Conservation (phyloP, 2,329 filamentous ascomycete species). For the Sphaerostilbella broomeana region DNA sequence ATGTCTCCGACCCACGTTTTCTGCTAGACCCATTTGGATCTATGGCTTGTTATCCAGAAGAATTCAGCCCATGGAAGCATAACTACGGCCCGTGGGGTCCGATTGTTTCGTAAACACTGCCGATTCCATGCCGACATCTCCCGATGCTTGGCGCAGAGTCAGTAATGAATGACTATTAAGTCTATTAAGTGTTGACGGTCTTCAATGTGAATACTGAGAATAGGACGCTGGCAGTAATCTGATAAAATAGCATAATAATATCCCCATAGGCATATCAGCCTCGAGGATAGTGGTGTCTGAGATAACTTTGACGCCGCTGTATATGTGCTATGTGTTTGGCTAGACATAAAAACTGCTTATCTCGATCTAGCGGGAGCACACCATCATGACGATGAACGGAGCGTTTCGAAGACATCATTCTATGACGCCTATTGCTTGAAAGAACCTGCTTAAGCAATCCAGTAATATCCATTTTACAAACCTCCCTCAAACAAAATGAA, state of each 20-base stretch:
- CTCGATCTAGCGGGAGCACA: not conserved
- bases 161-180: too few relatives aligned
- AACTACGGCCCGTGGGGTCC: too few relatives aligned
- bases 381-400: not conserved
- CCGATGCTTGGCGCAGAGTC: too few relatives aligned
- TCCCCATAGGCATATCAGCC: constrained; percentile 2
- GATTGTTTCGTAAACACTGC: too few relatives aligned
- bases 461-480: not conserved
- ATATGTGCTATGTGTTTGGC: not conserved
- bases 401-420: not conserved
- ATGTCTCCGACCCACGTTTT: too few relatives aligned
- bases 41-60: too few relatives aligned
- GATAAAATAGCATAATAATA: not conserved
- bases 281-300: constrained; percentile 7
- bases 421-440: not conserved
- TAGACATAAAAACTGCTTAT: not conserved
- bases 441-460: not conserved
- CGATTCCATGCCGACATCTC: too few relatives aligned
- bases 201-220: constrained; percentile 1
- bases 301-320: constrained; percentile 8
- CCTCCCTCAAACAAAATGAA: not conserved
- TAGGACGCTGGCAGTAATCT: not conserved
- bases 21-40: too few relatives aligned
- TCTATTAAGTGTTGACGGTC: too few relatives aligned
- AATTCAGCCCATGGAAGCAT: too few relatives aligned